phyloP scores from a whole-genome alignment of 2,329 filamentous ascomycete species.

The Fusarium tanahbumbuense region DNA sequence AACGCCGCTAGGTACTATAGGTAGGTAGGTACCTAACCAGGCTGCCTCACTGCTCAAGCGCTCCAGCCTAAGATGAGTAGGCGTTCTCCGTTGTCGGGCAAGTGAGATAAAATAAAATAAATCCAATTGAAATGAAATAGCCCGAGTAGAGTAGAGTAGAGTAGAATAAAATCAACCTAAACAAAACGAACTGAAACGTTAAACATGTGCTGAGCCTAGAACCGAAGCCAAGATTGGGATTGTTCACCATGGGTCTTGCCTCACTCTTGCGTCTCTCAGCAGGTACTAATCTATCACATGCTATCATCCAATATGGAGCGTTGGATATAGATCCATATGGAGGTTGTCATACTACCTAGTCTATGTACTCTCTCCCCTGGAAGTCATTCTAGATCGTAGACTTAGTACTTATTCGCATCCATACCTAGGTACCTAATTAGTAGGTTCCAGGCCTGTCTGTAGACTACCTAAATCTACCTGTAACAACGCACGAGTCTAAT shows the following conservation, averaged over 20 bases:
- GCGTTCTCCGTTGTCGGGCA: background rate
- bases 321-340: background rate
- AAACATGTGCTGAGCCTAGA: background rate
- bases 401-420: background rate
- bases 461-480: background rate
- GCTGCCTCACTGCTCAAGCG: background rate
- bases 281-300: background rate
- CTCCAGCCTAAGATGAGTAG: background rate
- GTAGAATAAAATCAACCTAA: no score
- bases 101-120: background rate
- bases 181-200: background rate
- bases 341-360: no score
- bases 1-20: background rate
- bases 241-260: background rate
- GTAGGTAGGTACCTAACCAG: background rate
- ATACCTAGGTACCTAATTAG: background rate
- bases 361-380: background rate
- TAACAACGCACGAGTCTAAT: background rate
- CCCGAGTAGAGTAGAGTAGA: no score
- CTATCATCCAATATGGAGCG: background rate
- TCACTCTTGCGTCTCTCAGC: background rate
- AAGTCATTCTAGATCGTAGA: background rate
- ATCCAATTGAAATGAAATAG: no score
- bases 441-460: background rate
- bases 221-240: background rate